Evolutionary conservation across 305 asterid genomes (phyloP).

Genomic region (Solanum chacoense): DNA sequence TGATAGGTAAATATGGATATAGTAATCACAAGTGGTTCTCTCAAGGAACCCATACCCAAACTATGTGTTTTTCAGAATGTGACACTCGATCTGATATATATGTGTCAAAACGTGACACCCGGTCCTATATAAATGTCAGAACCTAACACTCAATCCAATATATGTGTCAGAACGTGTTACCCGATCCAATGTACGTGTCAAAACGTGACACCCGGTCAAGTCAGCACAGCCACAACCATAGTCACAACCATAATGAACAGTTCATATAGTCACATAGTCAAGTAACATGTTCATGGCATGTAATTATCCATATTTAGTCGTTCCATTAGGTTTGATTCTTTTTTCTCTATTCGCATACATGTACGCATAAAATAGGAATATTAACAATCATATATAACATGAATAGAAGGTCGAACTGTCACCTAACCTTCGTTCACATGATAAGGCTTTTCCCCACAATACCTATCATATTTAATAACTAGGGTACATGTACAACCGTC

Average conservation of each 20-base stretch:
- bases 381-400: background rate
- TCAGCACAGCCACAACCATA: background rate
- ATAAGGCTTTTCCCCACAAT: background rate
- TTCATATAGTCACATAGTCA: background rate
- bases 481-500: background rate
- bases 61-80: no score
- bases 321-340: background rate
- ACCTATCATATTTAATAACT: background rate
- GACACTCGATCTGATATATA: background rate
- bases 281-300: background rate
- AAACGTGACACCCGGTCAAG: background rate
- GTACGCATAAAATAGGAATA: background rate
- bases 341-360: background rate
- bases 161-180: background rate
- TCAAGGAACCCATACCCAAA: background rate
- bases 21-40: background rate
- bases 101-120: background rate
- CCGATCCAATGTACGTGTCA: background rate
- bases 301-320: background rate
- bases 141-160: background rate
- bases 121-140: background rate
- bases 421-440: background rate
- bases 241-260: no score
- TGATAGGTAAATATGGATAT: background rate
- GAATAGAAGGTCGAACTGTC: background rate